A percentile compares a stretch with the other conserved stretches of the same genome.
phyloP scores from a whole-genome alignment of 257 asterid species.

The Rhazya stricta region DNA sequence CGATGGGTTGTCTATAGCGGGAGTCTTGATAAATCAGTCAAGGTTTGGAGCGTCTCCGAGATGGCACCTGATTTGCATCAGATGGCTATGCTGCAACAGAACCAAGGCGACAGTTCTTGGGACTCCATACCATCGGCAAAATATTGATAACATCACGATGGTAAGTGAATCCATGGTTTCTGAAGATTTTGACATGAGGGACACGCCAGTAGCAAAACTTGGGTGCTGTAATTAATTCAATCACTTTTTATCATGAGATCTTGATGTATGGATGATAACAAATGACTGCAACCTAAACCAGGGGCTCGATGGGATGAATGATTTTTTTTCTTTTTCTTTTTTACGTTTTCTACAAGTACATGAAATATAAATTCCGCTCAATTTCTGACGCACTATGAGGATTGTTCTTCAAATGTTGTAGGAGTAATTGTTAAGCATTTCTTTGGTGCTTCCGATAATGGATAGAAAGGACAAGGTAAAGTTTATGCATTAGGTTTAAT shows the following conservation, averaged over 20 bases:
- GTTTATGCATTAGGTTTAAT: background rate
- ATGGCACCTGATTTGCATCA: conserved; percentile 46
- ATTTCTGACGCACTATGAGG: background rate
- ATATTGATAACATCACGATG: conserved; percentile 27
- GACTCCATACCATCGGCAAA: conserved; percentile 51
- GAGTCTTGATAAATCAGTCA: conserved; percentile 74
- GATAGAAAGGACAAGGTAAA: background rate
- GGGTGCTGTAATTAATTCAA: background rate
- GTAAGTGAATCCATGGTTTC: conserved; percentile 8
- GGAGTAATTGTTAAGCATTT: background rate
- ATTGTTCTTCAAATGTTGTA: background rate
- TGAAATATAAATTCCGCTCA: background rate
- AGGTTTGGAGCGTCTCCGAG: conserved; percentile 80
- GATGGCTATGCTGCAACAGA: conserved; percentile 26
- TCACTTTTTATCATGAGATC: background rate
- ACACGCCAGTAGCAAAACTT: background rate
- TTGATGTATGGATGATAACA: conserved; percentile 6
- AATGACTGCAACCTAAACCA: conserved; percentile 1
- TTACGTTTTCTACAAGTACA: background rate
- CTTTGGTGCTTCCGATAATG: background rate
- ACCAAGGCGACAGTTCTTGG: conserved; percentile 37
- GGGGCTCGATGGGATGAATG: background rate
- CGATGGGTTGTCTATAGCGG: conserved; percentile 77
- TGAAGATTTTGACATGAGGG: background rate
- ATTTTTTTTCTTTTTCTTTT: background rate